These are phyloP conservation scores for Vigna trinervia DNA, from an alignment of 306 rosid genomes.

Conservation along the genomic window DNA sequence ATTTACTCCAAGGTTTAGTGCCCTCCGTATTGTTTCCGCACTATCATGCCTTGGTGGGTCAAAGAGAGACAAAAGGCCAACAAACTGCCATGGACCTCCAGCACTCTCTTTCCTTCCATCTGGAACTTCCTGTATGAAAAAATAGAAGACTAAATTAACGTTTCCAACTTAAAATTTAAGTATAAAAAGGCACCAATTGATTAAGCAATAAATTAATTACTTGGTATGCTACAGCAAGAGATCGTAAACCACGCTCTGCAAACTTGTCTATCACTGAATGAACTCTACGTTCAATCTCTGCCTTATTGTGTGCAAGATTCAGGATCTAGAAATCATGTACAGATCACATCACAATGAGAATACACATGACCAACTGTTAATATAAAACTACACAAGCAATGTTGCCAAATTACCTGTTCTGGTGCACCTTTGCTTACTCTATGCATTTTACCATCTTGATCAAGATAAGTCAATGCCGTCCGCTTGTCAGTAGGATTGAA, in stretches of 20 bases:
- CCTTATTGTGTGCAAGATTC: slow-evolving; percentile 88
- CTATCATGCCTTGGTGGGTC: slow-evolving; percentile 99
- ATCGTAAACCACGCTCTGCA: slow-evolving; percentile 95
- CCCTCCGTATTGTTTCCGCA: slow-evolving; percentile 97
- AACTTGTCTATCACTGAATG: slow-evolving; percentile 93
- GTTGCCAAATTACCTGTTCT: slow-evolving; percentile 75
- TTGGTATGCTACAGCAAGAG: slow-evolving; percentile 98
- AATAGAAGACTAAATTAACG: slow-evolving; percentile 21
- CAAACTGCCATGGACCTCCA: slow-evolving; percentile 97
- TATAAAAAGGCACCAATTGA: slow-evolving; percentile 18
- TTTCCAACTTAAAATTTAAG: slow-evolving; percentile 17
- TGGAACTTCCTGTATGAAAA: slow-evolving; percentile 84
- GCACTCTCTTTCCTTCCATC: slow-evolving; percentile 90
- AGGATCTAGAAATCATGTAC: slow-evolving; percentile 67
- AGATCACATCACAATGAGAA: slow-evolving; percentile 38
- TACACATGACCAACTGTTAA: slow-evolving; percentile 14
- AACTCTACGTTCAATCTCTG: slow-evolving; percentile 87
- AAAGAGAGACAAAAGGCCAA: slow-evolving; percentile 93
- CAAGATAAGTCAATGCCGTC: slow-evolving; percentile 93
- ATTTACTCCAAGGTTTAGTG: slow-evolving; percentile 96
- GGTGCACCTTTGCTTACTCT: slow-evolving; percentile 99
- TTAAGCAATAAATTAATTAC: slow-evolving; percentile 51
- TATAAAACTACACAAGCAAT: not conserved
- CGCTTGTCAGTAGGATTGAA: slow-evolving; percentile 98
- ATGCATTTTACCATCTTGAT: slow-evolving; percentile 85